phyloP scores from a whole-genome alignment of 2,329 filamentous ascomycete species.

The Lachnellula willkommii region DNA sequence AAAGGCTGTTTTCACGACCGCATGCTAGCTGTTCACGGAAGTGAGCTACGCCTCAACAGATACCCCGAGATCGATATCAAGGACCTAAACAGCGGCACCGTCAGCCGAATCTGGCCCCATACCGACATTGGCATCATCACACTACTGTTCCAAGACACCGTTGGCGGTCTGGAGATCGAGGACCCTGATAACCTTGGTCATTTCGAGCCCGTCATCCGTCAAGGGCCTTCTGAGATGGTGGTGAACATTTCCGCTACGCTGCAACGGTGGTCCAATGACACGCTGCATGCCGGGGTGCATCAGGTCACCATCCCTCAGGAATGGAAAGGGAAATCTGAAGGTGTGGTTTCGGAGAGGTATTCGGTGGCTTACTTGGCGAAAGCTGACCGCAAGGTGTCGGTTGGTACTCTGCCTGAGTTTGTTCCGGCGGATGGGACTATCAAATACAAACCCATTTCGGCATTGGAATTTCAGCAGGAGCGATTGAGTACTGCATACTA shows the following conservation, averaged over 20 bases:
- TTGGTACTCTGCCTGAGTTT: slow-evolving; percentile 7
- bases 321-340: background rate
- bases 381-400: slow-evolving; percentile 7
- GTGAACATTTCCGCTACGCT: slow-evolving; percentile 43
- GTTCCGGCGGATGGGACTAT: background rate
- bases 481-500: slow-evolving; percentile 5
- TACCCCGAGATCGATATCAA: slow-evolving; percentile 33
- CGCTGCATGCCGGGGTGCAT: slow-evolving; percentile 9
- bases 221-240: slow-evolving; percentile 28
- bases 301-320: slow-evolving; percentile 5
- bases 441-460: slow-evolving; percentile 9
- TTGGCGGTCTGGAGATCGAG: slow-evolving; percentile 42
- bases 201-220: slow-evolving; percentile 33
- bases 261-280: slow-evolving; percentile 15
- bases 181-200: slow-evolving; percentile 34
- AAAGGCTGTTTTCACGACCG: slow-evolving; percentile 3
- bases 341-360: background rate
- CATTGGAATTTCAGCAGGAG: slow-evolving; percentile 12
- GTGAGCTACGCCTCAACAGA: slow-evolving; percentile 36
- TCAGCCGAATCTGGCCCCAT: slow-evolving; percentile 29
- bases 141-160: slow-evolving; percentile 40
- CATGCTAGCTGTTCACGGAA: slow-evolving; percentile 1
- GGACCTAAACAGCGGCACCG: slow-evolving; percentile 22
- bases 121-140: slow-evolving; percentile 42
- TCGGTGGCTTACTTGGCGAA: slow-evolving; percentile 11